Evolutionary conservation across 2,329 filamentous ascomycete genomes (phyloP).

Genomic region (Talaromyces atroroseus): DNA sequence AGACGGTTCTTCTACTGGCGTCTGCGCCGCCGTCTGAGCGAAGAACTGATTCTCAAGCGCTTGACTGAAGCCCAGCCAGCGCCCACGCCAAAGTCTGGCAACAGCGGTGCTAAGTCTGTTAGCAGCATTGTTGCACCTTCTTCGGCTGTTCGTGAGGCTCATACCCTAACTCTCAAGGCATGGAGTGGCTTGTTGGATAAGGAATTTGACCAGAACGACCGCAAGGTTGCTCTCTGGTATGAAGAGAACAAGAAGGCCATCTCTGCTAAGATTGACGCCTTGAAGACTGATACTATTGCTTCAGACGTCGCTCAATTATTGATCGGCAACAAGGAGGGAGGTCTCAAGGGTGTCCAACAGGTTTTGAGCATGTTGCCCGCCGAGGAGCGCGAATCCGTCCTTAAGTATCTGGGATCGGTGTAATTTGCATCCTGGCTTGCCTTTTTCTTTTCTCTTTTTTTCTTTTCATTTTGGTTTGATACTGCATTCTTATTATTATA

Average conservation of each 20-base stretch:
- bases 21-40: conserved; percentile 89
- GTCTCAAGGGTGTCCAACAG: conserved; percentile 79
- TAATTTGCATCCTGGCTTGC: conserved; percentile 8
- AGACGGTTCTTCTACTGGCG: conserved; percentile 99
- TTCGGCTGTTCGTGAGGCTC: conserved; percentile 52
- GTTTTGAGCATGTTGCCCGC: conserved; percentile 82
- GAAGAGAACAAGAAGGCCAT: conserved; percentile 86
- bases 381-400: conserved; percentile 77
- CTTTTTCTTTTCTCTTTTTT: not conserved
- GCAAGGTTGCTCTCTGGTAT: conserved; percentile 86
- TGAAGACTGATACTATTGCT: conserved; percentile 71
- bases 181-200: conserved; percentile 67
- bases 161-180: conserved; percentile 70
- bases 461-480: not conserved
- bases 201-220: conserved; percentile 73
- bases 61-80: conserved; percentile 52
- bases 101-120: conserved; percentile 39
- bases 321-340: conserved; percentile 60
- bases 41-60: conserved; percentile 93
- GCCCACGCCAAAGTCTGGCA: conserved; percentile 29
- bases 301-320: conserved; percentile 65
- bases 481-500: not conserved
- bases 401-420: conserved; percentile 48
- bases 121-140: conserved; percentile 28
- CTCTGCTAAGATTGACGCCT: conserved; percentile 72